Percentiles rank a stretch among this genome's conserved stretches.
Evolutionary conservation across 2,329 filamentous ascomycete genomes (phyloP).

Genomic region (Coniochaeta sp.): DNA sequence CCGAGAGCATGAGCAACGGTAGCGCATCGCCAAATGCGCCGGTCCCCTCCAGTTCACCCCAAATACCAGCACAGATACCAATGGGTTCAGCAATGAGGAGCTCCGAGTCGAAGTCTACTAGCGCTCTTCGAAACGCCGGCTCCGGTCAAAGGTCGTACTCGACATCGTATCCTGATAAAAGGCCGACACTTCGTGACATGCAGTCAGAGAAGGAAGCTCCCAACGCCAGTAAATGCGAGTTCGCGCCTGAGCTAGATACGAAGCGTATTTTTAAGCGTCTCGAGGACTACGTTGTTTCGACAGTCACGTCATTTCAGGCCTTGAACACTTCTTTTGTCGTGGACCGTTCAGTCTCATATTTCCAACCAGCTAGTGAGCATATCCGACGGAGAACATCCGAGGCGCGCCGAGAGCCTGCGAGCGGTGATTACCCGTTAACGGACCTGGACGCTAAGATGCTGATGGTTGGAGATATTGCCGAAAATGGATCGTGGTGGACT

Average conservation of each 20-base stretch:
- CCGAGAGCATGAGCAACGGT: not conserved
- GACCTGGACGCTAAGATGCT: conserved; percentile 71
- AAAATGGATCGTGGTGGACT: conserved; percentile 80
- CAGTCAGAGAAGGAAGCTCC: conserved; percentile 6
- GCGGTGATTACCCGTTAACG: conserved; percentile 35
- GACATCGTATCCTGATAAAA: conserved; percentile 35
- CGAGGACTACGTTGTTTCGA: conserved; percentile 68
- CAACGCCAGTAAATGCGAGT: conserved; percentile 5
- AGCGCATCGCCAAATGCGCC: not conserved
- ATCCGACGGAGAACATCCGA: conserved; percentile 16
- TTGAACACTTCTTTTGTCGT: conserved; percentile 72
- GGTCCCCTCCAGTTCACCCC: not conserved
- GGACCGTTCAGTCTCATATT: conserved; percentile 25
- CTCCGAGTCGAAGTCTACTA: conserved; percentile 11
- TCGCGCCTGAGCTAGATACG: conserved; percentile 24
- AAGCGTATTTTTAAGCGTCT: conserved; percentile 65
- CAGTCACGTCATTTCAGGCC: conserved; percentile 61
- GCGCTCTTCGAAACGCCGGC: conserved; percentile 18
- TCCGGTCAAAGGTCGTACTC: conserved; percentile 32
- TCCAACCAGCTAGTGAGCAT: conserved; percentile 14
- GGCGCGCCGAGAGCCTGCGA: conserved; percentile 22
- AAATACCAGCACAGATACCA: not conserved
- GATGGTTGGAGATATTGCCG: conserved; percentile 66
- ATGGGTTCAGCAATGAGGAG: not conserved
- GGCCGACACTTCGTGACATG: conserved; percentile 7